phyloP scores from a whole-genome alignment of 495 filamentous ascomycete genomes.

The Lasiosphaeris hirsuta region DNA sequence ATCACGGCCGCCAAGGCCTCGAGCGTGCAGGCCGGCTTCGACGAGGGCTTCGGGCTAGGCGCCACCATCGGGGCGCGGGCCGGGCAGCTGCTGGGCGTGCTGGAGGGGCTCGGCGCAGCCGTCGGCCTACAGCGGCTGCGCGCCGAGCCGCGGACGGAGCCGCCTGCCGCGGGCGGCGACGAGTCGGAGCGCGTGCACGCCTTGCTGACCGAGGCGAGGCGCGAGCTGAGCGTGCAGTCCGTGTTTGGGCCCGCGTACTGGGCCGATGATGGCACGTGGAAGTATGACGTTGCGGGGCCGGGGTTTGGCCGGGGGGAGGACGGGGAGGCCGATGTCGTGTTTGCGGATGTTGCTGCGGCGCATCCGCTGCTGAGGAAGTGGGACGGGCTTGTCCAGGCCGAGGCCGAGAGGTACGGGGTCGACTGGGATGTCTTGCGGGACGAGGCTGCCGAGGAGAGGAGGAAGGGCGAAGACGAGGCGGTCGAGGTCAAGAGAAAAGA shows the following conservation, averaged over 20 bases:
- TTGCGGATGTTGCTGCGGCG: conserved; percentile 52
- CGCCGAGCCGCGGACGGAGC: too few species aligned
- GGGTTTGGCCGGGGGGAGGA: conserved; percentile 13
- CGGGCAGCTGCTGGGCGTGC: conserved; percentile 65
- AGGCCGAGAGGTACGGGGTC: conserved; percentile 42
- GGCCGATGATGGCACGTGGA: conserved; percentile 59
- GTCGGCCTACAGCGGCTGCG: conserved; percentile 9
- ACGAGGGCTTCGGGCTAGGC: conserved; percentile 79
- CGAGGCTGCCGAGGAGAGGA: conserved; percentile 14
- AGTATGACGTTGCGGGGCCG: conserved; percentile 48
- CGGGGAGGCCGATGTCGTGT: conserved; percentile 35
- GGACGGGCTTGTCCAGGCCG: conserved; percentile 40
- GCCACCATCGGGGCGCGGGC: conserved; percentile 69
- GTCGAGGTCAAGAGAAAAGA: conserved; percentile 4
- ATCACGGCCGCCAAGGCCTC: conserved; percentile 66
- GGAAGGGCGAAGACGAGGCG: conserved; percentile 8
- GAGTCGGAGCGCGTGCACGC: conserved; percentile 25
- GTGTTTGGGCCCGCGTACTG: conserved; percentile 64
- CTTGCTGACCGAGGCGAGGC: conserved; percentile 51
- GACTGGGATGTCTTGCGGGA: conserved; percentile 33
- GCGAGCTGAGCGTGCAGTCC: conserved; percentile 57
- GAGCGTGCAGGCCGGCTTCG: conserved; percentile 79
- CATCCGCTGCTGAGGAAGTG: conserved; percentile 61
- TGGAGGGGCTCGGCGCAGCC: conserved; percentile 60
- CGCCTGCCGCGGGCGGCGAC: not conserved